Evolutionary conservation across 495 filamentous ascomycete species (phyloP), one percentile per base, ranked within the genome.

Genomic region (Annulohypoxylon maeteangense): DNA sequence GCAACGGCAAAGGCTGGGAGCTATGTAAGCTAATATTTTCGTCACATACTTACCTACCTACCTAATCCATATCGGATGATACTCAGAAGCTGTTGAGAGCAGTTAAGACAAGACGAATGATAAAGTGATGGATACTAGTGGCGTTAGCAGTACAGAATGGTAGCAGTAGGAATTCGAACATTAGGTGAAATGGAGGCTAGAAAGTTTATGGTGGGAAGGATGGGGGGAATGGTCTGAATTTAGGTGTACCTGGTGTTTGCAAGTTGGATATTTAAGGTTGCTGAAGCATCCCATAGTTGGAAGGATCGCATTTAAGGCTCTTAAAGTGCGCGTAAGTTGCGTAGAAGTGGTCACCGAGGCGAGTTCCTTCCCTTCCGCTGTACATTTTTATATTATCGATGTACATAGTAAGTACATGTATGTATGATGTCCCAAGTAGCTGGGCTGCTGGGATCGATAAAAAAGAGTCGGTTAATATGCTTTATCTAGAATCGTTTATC

Each of bases 251-350:
- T 12, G 23, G 44, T 29, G 44, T 54, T 64, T 62, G 57, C 29
- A 32, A 58, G 42, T 20, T 67, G 38, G 29, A 67, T 54, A 54
- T 67, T 67, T 72, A 72, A 72, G 58, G 62, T 71, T 71, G 62
- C 48, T 70, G 62, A 47, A 56, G 29, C 56, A 65, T 55, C 29
- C 10, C 40, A 54, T 54, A 36, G 22, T 3, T 14, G 20, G 27
- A 29, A 3, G 6, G 27, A 29, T 6, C 27, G 10, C 50, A 34
- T 34, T 57, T 22, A 56, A 42, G 34, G 62, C 45, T 56, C 38
- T 55, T 40, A 38, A 38, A 59, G 55, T 58, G 31, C 22, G n/a
- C 59, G 44, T 50, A n/a, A 42, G 29, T 31, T 23, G 40, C 34
- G 50, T 55, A 11, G 7, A 48, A 40, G 53, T 56, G 54, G 54